phyloP scores from a whole-genome alignment of 2,329 filamentous ascomycete species.

The Aureobasidium sp. region DNA sequence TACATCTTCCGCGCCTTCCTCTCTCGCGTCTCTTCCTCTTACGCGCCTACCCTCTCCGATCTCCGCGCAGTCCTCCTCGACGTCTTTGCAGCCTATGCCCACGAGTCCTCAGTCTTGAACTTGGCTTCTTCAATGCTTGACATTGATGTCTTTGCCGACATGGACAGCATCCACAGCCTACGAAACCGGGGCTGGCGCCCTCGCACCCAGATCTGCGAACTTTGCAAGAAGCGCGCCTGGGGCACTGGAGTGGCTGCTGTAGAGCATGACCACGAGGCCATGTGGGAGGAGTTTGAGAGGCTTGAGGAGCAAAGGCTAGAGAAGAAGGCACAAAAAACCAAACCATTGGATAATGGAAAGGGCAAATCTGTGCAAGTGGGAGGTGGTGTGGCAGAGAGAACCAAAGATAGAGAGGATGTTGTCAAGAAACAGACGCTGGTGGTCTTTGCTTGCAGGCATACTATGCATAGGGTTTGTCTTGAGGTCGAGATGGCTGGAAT shows the following conservation, averaged over 20 bases:
- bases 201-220: slow-evolving; percentile 76
- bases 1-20: slow-evolving; percentile 85
- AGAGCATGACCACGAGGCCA: slow-evolving; percentile 42
- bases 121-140: slow-evolving; percentile 83
- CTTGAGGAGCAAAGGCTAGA: slow-evolving; percentile 27
- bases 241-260: slow-evolving; percentile 80
- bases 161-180: slow-evolving; percentile 63
- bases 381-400: slow-evolving; percentile 29
- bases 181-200: slow-evolving; percentile 86
- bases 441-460: slow-evolving; percentile 61
- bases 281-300: slow-evolving; percentile 19
- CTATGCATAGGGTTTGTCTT: slow-evolving; percentile 61
- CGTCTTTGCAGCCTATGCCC: slow-evolving; percentile 91
- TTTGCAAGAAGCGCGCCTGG: slow-evolving; percentile 76
- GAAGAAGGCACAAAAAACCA: slow-evolving; percentile 13
- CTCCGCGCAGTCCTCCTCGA: slow-evolving; percentile 76
- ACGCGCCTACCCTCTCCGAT: slow-evolving; percentile 76
- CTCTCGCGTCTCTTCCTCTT: slow-evolving; percentile 63
- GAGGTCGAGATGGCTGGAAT: slow-evolving; percentile 35
- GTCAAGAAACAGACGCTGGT: slow-evolving; percentile 42
- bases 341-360: slow-evolving; percentile 25
- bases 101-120: slow-evolving; percentile 80
- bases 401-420: slow-evolving; percentile 38
- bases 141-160: slow-evolving; percentile 77
- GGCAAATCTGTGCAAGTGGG: slow-evolving; percentile 42